Conservation (phyloP, 768 basidiomycete genomes). For the Tremella mesenterica region DNA sequence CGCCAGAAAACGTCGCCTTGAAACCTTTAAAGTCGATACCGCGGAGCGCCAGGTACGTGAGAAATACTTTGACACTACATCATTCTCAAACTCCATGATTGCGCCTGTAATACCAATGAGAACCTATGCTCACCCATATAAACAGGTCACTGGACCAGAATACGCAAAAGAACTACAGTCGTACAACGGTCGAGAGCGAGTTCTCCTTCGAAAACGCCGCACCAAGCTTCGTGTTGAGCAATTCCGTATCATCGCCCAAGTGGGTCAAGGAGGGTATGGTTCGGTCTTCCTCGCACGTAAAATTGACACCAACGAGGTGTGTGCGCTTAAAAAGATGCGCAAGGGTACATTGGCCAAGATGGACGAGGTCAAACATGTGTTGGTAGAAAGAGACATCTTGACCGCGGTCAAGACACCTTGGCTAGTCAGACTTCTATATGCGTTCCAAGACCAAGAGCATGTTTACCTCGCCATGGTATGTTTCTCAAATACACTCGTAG, state of each 20-base stretch:
- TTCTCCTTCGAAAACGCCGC: constrained; percentile 79
- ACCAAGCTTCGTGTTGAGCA: constrained; percentile 87
- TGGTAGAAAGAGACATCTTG: constrained; percentile 94
- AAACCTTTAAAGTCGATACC: constrained; percentile 76
- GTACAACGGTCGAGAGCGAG: constrained; percentile 88
- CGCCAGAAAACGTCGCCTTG: constrained; percentile 71
- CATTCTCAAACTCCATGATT: too few species aligned
- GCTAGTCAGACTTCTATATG: constrained; percentile 88
- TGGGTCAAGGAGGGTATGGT: constrained; percentile 97
- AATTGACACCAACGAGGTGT: constrained; percentile 90
- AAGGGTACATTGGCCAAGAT: constrained; percentile 93
- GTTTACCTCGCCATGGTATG: constrained; percentile 87
- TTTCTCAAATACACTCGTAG: background rate
- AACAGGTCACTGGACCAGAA: constrained; percentile 29
- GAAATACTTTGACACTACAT: too few species aligned
- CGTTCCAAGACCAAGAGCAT: constrained; percentile 83
- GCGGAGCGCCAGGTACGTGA: constrained; percentile 49
- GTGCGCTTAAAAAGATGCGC: constrained; percentile 94
- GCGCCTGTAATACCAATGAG: too few species aligned
- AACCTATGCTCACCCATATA: constrained; percentile 43
- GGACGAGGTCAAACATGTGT: constrained; percentile 98
- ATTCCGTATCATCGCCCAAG: constrained; percentile 97
- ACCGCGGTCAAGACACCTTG: constrained; percentile 96
- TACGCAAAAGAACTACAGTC: constrained; percentile 71
- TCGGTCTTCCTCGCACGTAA: constrained; percentile 94